Evolutionary conservation across 805 yeast genomes (phyloP).

Genomic region (Schwanniomyces polymorphus): DNA sequence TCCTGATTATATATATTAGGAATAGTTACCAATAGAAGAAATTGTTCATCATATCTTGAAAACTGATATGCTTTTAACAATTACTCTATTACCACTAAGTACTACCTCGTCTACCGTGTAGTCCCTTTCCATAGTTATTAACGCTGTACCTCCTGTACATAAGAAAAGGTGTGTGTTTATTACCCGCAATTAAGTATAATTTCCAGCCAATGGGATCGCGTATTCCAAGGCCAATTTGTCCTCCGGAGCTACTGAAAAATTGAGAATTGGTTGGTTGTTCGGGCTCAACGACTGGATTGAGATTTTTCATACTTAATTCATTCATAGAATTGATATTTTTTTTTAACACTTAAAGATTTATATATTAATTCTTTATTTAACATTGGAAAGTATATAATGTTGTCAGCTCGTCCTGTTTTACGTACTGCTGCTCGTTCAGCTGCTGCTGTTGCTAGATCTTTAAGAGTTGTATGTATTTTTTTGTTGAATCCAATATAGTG

Average conservation of each 20-base stretch:
- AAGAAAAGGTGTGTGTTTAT: not conserved
- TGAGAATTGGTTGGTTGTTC: constrained; percentile 9
- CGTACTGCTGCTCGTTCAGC: constrained; percentile 85
- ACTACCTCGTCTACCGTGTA: no score
- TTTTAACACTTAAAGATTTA: constrained; percentile 9
- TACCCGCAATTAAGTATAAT: not conserved
- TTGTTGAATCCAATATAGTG: not conserved
- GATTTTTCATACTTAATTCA: constrained; percentile 2
- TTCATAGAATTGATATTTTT: constrained; percentile 2
- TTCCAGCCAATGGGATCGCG: constrained; percentile 2
- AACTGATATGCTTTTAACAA: no score
- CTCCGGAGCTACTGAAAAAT: constrained; percentile 8
- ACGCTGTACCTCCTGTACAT: not conserved
- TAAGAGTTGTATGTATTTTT: constrained; percentile 33
- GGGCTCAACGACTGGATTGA: constrained; percentile 4
- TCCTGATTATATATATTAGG: no score
- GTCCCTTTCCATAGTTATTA: not conserved
- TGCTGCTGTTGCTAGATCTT: constrained; percentile 40
- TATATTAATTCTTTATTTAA: constrained; percentile 9
- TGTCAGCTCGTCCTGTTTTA: constrained; percentile 81
- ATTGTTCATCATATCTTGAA: no score
- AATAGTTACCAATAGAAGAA: no score
- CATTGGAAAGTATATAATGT: constrained; percentile 44
- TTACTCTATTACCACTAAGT: no score
- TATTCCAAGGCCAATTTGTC: not conserved